These are phyloP conservation scores for Alternaria triticina DNA, from an alignment of 2,329 filamentous ascomycete genomes.

Conservation along the genomic window DNA sequence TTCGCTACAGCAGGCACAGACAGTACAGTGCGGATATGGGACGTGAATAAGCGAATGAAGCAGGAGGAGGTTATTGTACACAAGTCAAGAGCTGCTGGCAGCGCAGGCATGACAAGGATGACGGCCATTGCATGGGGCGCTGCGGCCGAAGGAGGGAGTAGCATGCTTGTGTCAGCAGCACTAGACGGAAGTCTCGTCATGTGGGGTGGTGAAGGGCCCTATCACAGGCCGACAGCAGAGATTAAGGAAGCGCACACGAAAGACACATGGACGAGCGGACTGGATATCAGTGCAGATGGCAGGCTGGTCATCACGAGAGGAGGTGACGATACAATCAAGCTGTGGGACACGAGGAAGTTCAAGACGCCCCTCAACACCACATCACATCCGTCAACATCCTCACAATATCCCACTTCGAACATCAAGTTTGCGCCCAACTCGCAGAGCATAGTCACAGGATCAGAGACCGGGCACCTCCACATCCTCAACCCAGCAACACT, in stretches of 20 bases:
- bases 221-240: conserved; percentile 79
- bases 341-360: conserved; percentile 97
- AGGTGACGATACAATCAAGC: conserved; percentile 89
- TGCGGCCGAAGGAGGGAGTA: conserved; percentile 76
- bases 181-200: conserved; percentile 90
- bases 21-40: conserved; percentile 96
- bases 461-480: conserved; percentile 82
- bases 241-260: conserved; percentile 81
- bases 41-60: conserved; percentile 85
- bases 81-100: conserved; percentile 88
- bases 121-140: conserved; percentile 88
- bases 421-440: conserved; percentile 89
- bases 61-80: conserved; percentile 96
- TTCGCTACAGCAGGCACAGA: conserved; percentile 93
- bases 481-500: conserved; percentile 94
- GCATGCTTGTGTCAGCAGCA: conserved; percentile 79
- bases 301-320: conserved; percentile 89
- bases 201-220: conserved; percentile 90
- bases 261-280: conserved; percentile 88
- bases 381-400: conserved; percentile 80
- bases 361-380: conserved; percentile 84
- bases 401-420: conserved; percentile 81
- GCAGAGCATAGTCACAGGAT: conserved; percentile 87
- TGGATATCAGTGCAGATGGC: conserved; percentile 90
- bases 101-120: conserved; percentile 90